Conservation (phyloP, 345 rosid species). For the Lepidium sativum region DNA sequence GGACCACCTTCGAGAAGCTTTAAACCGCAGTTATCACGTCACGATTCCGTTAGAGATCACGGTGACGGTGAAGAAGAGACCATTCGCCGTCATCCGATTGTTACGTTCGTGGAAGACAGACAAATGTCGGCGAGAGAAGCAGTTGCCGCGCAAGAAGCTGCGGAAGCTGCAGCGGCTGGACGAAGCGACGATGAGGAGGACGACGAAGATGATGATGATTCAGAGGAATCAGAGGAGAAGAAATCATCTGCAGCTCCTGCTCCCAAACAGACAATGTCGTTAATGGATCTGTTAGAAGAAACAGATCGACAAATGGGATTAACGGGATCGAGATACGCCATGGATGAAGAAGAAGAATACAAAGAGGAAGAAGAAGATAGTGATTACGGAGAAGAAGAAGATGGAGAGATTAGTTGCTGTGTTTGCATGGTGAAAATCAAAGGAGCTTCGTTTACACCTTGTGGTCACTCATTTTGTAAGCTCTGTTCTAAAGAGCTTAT, state of each 20-base stretch:
- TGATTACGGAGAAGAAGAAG: constrained; percentile 26
- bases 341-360: constrained; percentile 34
- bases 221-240: constrained; percentile 24
- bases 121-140: constrained; percentile 80
- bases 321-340: constrained; percentile 45
- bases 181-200: constrained; percentile 32
- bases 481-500: constrained; percentile 88
- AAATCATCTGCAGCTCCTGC: constrained; percentile 11
- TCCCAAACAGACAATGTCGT: constrained; percentile 56
- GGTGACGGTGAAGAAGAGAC: constrained; percentile 22
- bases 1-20: constrained; percentile 31
- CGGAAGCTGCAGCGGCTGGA: constrained; percentile 35
- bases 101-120: constrained; percentile 54
- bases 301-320: constrained; percentile 63
- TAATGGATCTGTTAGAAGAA: constrained; percentile 85
- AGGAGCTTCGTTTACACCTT: constrained; percentile 81
- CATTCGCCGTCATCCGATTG: constrained; percentile 32
- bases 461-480: constrained; percentile 91
- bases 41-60: constrained; percentile 39
- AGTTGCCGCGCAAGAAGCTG: constrained; percentile 61
- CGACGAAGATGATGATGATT: background rate
- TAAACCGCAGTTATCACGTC: constrained; percentile 44
- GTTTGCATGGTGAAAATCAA: constrained; percentile 80
- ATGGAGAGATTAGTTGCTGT: constrained; percentile 55
- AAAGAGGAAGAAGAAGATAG: constrained; percentile 35